These are phyloP conservation scores for Vigna unguiculata DNA, from an alignment of 306 rosid genomes.

Conservation along the genomic window DNA sequence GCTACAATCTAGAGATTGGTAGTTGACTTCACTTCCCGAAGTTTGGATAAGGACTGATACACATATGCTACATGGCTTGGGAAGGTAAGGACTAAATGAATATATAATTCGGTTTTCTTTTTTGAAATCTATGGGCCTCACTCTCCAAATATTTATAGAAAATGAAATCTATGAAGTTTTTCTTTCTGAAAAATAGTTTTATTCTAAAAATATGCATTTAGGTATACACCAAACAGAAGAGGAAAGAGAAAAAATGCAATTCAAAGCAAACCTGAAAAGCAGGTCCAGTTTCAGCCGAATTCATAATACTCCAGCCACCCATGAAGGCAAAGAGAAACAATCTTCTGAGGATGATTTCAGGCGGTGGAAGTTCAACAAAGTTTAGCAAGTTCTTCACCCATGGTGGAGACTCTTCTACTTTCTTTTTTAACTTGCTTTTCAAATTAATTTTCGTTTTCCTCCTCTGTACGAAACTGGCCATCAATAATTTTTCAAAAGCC, in stretches of 20 bases:
- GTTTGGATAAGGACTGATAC: constrained; percentile 11
- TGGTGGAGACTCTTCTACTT: constrained; percentile 98
- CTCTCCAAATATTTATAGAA: neutral
- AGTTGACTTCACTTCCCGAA: constrained; percentile 14
- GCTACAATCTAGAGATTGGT: neutral
- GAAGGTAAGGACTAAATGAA: constrained; percentile 8
- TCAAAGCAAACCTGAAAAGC: constrained; percentile 92
- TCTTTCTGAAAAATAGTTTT: neutral
- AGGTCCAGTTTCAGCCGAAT: constrained; percentile 98
- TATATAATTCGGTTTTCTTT: constrained; percentile 12
- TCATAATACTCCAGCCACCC: constrained; percentile 99
- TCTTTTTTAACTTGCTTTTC: constrained; percentile 91
- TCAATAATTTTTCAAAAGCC: constrained; percentile 91
- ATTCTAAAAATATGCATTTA: constrained; percentile 24
- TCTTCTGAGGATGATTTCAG: constrained; percentile 84
- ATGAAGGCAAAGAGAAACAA: constrained; percentile 93
- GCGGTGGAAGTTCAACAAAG: constrained; percentile 89
- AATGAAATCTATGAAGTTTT: neutral
- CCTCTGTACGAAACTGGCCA: constrained; percentile 83
- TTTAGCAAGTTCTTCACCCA: constrained; percentile 84
- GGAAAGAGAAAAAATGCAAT: constrained; percentile 1
- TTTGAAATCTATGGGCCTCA: neutral
- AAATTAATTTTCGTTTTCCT: constrained; percentile 95
- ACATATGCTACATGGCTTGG: neutral
- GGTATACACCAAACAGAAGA: constrained; percentile 9